Percentiles rank a stretch among this genome's conserved stretches.
These are phyloP conservation scores for Diaporthe citriasiana DNA, from an alignment of 2,329 filamentous ascomycete species.

Conservation along the genomic window DNA sequence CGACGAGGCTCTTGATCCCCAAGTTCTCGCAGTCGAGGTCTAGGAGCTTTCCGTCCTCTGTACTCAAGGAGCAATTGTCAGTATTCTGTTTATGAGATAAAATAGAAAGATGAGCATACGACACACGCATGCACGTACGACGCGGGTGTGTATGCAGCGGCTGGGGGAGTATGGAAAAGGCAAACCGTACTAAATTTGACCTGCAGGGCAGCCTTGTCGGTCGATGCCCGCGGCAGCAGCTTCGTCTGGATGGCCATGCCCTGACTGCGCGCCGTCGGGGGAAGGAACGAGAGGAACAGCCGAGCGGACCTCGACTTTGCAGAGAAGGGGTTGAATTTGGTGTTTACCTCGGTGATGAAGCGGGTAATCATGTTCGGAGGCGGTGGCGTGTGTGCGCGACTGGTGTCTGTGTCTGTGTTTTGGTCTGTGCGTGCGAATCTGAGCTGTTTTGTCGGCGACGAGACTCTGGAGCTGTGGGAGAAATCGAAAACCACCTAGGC, in stretches of 20 bases:
- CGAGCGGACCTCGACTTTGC: constrained; percentile 84
- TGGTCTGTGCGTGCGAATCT: not conserved
- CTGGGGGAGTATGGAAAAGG: not conserved
- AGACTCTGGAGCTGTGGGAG: not conserved
- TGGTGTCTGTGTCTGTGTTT: not conserved
- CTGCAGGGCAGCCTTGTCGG: constrained; percentile 76
- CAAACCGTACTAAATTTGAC: constrained; percentile 87
- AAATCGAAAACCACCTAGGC: not conserved
- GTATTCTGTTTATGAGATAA: not conserved
- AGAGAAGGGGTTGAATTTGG: constrained; percentile 94
- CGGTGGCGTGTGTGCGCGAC: constrained; percentile 13
- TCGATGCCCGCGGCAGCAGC: constrained; percentile 78
- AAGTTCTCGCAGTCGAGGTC: constrained; percentile 84
- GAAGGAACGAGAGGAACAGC: constrained; percentile 88
- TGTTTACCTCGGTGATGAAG: constrained; percentile 87
- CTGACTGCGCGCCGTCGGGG: constrained; percentile 79
- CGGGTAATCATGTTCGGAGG: constrained; percentile 80
- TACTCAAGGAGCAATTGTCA: constrained; percentile 36
- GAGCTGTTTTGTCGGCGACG: not conserved
- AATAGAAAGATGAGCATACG: not conserved
- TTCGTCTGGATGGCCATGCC: constrained; percentile 84
- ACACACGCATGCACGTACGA: constrained; percentile 2
- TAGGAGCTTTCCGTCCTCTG: constrained; percentile 95
- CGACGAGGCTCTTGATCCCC: constrained; percentile 87
- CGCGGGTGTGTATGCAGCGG: not conserved